Evolutionary conservation across 768 basidiomycete genomes (phyloP).

Genomic region (Leccinum disarticulatum): DNA sequence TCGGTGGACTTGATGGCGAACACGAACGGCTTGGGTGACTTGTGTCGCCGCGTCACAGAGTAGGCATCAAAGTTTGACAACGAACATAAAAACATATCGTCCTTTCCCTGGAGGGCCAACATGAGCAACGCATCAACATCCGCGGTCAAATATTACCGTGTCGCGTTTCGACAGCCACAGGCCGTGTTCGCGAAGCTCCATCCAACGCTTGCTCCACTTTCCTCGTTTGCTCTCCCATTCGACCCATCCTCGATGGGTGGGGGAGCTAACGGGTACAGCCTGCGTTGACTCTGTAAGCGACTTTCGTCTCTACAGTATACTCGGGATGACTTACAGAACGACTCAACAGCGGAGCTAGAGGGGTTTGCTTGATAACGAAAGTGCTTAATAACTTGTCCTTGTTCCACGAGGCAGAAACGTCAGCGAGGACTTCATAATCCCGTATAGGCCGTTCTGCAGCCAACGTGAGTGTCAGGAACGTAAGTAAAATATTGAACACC

Average conservation of each 20-base stretch:
- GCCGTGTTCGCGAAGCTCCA: slow-evolving; percentile 83
- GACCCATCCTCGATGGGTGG: slow-evolving; percentile 59
- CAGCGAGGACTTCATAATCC: slow-evolving; percentile 78
- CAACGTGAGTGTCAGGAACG: slow-evolving; percentile 10
- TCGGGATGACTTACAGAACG: slow-evolving; percentile 48
- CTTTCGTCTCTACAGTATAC: slow-evolving; percentile 32
- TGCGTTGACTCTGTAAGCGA: slow-evolving; percentile 43
- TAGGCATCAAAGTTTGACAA: slow-evolving; percentile 90
- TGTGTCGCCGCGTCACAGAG: slow-evolving; percentile 69
- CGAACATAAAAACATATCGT: slow-evolving; percentile 78
- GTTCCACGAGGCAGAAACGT: slow-evolving; percentile 87
- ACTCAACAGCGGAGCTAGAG: slow-evolving; percentile 57
- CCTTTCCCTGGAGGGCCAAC: slow-evolving; percentile 63
- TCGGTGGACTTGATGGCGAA: slow-evolving; percentile 91
- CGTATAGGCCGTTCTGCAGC: slow-evolving; percentile 82
- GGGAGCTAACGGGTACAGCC: slow-evolving; percentile 48
- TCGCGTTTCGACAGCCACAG: slow-evolving; percentile 90
- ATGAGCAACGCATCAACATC: slow-evolving; percentile 7
- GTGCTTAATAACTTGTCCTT: slow-evolving; percentile 76
- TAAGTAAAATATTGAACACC: slow-evolving; percentile 19
- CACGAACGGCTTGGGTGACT: slow-evolving; percentile 80
- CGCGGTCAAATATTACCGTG: slow-evolving; percentile 49
- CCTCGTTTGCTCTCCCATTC: slow-evolving; percentile 90
- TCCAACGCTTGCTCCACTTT: slow-evolving; percentile 93
- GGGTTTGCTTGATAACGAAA: slow-evolving; percentile 76